These are phyloP conservation scores for Beauveria sp. DNA, from an alignment of 2,329 filamentous ascomycete species.

Conservation along the genomic window DNA sequence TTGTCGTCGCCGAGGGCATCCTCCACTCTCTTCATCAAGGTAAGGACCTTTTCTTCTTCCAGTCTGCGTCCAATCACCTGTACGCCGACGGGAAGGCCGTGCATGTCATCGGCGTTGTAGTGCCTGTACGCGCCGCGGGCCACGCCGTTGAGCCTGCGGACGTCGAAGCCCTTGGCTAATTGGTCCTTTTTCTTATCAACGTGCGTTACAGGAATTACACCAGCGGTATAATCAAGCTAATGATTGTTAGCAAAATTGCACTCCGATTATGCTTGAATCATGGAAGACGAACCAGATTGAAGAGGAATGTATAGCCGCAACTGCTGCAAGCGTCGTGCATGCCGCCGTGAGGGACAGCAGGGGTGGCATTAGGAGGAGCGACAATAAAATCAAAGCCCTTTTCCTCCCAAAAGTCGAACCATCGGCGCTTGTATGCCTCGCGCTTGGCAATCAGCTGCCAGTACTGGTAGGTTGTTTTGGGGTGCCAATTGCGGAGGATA, in stretches of 20 bases:
- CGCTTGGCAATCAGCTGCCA: conserved; percentile 74
- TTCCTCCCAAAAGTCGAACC: conserved; percentile 80
- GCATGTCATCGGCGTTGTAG: conserved; percentile 77
- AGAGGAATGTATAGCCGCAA: conserved; percentile 90
- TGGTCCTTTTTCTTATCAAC: conserved; percentile 65
- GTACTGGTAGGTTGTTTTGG: conserved; percentile 68
- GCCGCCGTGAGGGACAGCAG: conserved; percentile 75
- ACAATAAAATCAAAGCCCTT: conserved; percentile 70
- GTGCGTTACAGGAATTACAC: conserved; percentile 77
- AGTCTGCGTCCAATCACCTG: conserved; percentile 74
- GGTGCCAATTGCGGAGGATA: conserved; percentile 63
- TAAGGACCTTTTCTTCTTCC: conserved; percentile 82
- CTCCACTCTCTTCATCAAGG: conserved; percentile 72
- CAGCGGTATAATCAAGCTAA: conserved; percentile 76
- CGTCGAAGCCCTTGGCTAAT: conserved; percentile 52
- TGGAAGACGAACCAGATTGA: conserved; percentile 61
- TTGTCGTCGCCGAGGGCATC: conserved; percentile 56
- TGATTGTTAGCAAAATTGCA: conserved; percentile 5
- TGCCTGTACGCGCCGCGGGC: conserved; percentile 77
- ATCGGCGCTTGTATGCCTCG: conserved; percentile 68
- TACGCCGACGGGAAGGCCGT: conserved; percentile 77
- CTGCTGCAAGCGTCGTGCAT: conserved; percentile 81
- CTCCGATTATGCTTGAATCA: conserved; percentile 19
- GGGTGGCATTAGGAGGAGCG: conserved; percentile 81
- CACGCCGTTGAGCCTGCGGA: conserved; percentile 66